Base-by-base conservation (phyloP, 1,139 yeast species). In the Debaryomyces singareniensis region DNA sequence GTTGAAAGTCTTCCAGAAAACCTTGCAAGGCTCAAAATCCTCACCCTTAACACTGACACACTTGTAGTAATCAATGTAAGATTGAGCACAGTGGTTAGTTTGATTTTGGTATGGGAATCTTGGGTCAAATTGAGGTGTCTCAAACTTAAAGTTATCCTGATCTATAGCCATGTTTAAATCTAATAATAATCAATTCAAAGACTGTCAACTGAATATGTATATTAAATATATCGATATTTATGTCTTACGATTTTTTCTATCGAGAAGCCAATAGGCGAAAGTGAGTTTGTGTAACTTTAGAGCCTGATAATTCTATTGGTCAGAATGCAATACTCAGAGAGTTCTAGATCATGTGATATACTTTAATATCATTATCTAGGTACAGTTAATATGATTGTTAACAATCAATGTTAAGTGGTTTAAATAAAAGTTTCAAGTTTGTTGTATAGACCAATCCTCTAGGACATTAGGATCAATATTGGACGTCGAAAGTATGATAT, bases 21-120 rank as follows among this genome's bases (percentile, higher is more conserved):
- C 87, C 67, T 87, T 75, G 68, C 98, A 91, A 55, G 97, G 97
- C 53, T 89, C 96, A 55, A 91, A 91, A 43, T 89, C 97, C 68
- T 91, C 97, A 56, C 98, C 98, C 71, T 89, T 89, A 47, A 89
- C 87, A 54, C 79, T 82, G 59, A 91, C 77, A 71, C 98, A 91
- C 68, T 87, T 89, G 81, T 84, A 91, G 79, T 89, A 91, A 67
- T 91, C 98, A 53, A 91, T 86, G 71, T 89, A 91, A 45, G 93
- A 75, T 71, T 89, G 97, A 78, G 93, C 93, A 75, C 98, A 89
- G 74, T 89, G 96, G 71, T 83, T 87, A 53, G 96, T 83, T 68
- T 89, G 98, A 78, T 89, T 91, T 63, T 78, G 89, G 73, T 85
- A 78, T 48, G 98, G 97, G 79, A 85, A 86, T 66, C 96, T 80